A percentile compares a stretch with the other conserved stretches of the same genome.
Evolutionary conservation across 352 stramenopile genomes (phyloP).

Genomic region (Pythium apleroticum): DNA sequence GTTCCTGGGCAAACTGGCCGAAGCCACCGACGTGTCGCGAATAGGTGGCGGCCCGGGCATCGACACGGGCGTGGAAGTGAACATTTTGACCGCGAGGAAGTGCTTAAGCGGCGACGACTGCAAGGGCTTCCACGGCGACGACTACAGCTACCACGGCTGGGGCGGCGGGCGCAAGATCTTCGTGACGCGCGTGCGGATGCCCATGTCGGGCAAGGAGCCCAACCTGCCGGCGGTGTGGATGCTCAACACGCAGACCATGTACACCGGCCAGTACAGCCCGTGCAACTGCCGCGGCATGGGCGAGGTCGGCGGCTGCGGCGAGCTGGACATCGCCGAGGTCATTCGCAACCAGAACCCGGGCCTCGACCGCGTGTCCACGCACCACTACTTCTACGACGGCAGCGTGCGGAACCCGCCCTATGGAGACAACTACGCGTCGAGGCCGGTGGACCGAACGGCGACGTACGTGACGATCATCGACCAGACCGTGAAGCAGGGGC

Average conservation of each 20-base stretch:
- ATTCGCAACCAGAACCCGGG: conserved; percentile 41
- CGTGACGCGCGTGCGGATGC: conserved; percentile 62
- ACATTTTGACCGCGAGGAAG: conserved; percentile 55
- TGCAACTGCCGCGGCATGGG: conserved; percentile 72
- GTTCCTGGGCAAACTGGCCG: conserved; percentile 44
- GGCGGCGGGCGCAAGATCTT: conserved; percentile 66
- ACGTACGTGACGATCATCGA: conserved; percentile 72
- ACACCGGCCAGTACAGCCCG: conserved; percentile 48
- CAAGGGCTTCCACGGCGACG: conserved; percentile 29
- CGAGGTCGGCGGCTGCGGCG: conserved; percentile 47
- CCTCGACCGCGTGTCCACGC: conserved; percentile 44
- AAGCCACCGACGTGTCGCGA: conserved; percentile 36
- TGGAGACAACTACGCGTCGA: conserved; percentile 53
- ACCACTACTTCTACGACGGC: conserved; percentile 73
- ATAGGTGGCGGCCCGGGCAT: conserved; percentile 45
- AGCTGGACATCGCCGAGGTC: conserved; percentile 70
- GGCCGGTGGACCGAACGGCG: conserved; percentile 31
- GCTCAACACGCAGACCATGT: conserved; percentile 54
- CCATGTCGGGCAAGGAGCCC: conserved; percentile 23
- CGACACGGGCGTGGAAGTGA: conserved; percentile 56
- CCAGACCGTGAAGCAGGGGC: conserved; percentile 30
- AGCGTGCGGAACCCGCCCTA: conserved; percentile 23
- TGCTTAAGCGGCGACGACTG: conserved; percentile 36
- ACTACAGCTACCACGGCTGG: conserved; percentile 64
- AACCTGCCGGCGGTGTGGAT: conserved; percentile 63